Evolutionary conservation across 1,284 basidiomycete genomes (phyloP).

Genomic region (Melampsora occidentalis): DNA sequence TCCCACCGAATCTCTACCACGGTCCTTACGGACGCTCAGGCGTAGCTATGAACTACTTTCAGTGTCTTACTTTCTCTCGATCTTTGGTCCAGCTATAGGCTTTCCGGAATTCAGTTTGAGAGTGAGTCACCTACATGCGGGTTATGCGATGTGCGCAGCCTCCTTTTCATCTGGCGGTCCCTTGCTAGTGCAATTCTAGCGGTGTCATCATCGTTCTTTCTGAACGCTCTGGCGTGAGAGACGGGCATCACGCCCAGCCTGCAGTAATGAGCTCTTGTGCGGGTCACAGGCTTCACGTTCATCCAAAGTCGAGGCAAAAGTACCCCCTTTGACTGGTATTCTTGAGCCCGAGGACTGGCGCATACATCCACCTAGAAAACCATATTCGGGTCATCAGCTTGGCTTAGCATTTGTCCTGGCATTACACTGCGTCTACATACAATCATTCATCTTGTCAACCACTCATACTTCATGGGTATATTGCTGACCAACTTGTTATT

Average conservation of each 20-base stretch:
- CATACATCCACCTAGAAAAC: too few relatives aligned
- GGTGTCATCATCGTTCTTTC: background rate
- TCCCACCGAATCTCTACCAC: conserved; percentile 19
- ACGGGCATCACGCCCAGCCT: background rate
- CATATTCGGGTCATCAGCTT: too few relatives aligned
- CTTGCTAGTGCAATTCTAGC: background rate
- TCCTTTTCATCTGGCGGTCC: conserved; percentile 1
- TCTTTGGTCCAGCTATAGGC: conserved; percentile 22
- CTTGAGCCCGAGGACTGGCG: too few relatives aligned
- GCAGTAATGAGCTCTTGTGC: background rate
- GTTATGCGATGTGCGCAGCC: background rate
- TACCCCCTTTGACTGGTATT: too few relatives aligned
- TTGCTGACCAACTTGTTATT: too few relatives aligned
- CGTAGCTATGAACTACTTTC: conserved; percentile 25
- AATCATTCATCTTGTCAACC: too few relatives aligned
- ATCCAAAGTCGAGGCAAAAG: too few relatives aligned
- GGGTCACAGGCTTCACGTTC: too few relatives aligned
- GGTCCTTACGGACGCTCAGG: conserved; percentile 27
- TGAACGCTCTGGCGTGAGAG: background rate
- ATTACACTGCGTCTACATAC: too few relatives aligned
- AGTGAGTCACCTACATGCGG: conserved; percentile 8
- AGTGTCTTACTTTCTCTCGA: conserved; percentile 31
- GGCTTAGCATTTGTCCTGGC: too few relatives aligned
- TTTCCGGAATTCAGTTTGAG: conserved; percentile 32
- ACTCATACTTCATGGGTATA: too few relatives aligned